phyloP scores from a whole-genome alignment of 2,329 filamentous ascomycete genomes.

The Venturia nashicola region DNA sequence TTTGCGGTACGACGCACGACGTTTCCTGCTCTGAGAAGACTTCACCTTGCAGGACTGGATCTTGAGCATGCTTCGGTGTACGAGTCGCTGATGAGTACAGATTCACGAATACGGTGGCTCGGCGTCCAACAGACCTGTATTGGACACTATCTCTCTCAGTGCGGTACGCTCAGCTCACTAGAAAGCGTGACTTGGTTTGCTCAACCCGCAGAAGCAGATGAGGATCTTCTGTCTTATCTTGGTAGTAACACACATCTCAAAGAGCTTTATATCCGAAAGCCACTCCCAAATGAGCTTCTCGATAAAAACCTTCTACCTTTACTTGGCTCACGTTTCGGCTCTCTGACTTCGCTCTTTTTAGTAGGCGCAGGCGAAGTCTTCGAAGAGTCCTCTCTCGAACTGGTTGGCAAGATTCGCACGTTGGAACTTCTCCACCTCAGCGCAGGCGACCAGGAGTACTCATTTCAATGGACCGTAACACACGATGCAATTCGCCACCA shows the following conservation, averaged over 20 bases:
- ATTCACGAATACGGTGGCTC: not conserved
- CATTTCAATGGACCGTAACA: not conserved
- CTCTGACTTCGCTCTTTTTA: not conserved
- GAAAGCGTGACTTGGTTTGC: not conserved
- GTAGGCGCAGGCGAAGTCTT: not conserved
- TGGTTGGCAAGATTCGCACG: not conserved
- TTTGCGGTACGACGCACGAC: not conserved
- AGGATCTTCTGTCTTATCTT: not conserved
- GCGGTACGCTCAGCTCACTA: not conserved
- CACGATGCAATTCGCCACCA: not conserved
- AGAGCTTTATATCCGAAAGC: not conserved
- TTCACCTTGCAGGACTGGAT: not conserved
- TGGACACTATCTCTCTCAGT: not conserved
- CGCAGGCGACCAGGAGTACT: not conserved
- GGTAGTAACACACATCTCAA: not conserved
- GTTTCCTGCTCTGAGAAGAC: not conserved
- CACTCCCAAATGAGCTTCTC: not conserved
- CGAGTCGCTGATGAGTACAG: not conserved
- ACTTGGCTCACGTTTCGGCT: not conserved
- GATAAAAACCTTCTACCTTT: not conserved
- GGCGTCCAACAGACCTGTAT: not conserved
- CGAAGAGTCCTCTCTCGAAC: not conserved
- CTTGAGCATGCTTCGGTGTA: not conserved
- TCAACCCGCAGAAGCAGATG: not conserved
- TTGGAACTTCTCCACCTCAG: not conserved